Evolutionary conservation across 2,329 filamentous ascomycete genomes (phyloP).

Genomic region (Colletotrichum gloeosporioides): DNA sequence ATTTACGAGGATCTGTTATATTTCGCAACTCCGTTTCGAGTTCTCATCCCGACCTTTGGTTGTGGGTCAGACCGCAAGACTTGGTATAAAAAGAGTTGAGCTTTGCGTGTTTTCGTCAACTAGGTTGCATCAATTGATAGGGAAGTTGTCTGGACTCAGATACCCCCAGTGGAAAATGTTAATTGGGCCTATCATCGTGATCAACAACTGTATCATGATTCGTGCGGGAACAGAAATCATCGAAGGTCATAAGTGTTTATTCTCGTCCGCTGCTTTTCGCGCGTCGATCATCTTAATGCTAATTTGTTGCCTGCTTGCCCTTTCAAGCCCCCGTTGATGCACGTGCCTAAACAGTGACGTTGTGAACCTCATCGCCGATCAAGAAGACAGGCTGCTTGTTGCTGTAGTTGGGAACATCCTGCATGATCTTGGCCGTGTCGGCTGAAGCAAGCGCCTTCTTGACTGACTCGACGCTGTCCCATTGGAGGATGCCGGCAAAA

Average conservation of each 20-base stretch:
- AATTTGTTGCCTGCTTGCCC: not conserved
- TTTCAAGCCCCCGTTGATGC: not conserved
- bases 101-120: not conserved
- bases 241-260: not conserved
- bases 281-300: not conserved
- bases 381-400: constrained; percentile 42
- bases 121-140: not conserved
- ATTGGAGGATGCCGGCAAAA: constrained; percentile 4
- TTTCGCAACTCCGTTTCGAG: not conserved
- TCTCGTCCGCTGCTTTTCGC: not conserved
- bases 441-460: constrained; percentile 3
- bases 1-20: not conserved
- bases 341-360: not conserved
- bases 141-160: not conserved
- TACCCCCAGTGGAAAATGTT: not conserved
- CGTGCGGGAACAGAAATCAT: not conserved
- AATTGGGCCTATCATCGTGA: not conserved
- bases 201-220: not conserved
- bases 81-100: not conserved
- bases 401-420: constrained; percentile 18
- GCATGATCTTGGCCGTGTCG: constrained; percentile 6
- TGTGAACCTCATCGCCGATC: constrained; percentile 28
- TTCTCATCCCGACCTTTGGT: not conserved
- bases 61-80: not conserved
- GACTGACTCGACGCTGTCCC: not conserved